Evolutionary conservation across 495 filamentous ascomycete species (phyloP), one percentile per base, ranked within the genome.

Genomic region (Daldinia caldariorum): DNA sequence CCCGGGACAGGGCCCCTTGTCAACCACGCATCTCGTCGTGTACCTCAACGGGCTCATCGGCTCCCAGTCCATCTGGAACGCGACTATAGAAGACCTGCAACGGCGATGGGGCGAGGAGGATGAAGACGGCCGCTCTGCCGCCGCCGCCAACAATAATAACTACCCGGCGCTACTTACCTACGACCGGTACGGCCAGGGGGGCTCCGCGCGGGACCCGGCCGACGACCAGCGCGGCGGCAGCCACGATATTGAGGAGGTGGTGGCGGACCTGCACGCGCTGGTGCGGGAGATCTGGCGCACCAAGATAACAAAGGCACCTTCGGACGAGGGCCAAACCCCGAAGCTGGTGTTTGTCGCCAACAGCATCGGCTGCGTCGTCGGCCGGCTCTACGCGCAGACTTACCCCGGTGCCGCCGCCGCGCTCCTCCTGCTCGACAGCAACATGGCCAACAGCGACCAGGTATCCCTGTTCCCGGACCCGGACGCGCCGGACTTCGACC

Each of bases 161-260:
- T 74, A 72, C 20, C 85, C 87, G 8, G 74, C 82, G 7, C 79
- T 89, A 31, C 82, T 91, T 3, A 82, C 82, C 50, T 90, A 90
- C 70, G 89, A 91, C 77, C 87, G 89, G 41, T 89, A 82, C 70
- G 88, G 89, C 32, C 88, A 90, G 73, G 88, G 88, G 4, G 70
- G 82, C 53, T 87, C 86, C 1, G 82, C 84, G 56, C 79, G 76
- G 2, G 87, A 90, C 72, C 88, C 89, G 0, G 50, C 75, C 5
- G 86, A 89, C 58, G 68, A 72, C 6, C 75, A 74, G 9, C 49
- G 71, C 39, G 74, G 65, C 26, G 74, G 72, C 8, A 67, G 82
- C 18, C 89, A 90, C 74, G 84, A 88, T 63, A 78, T 81, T 22
- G 61, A 72, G 4, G 79, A 82, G 32, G 81, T 81, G 1, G 79